Base-by-base conservation (phyloP, 768 basidiomycete genomes). In the Suillus subalutaceus region DNA sequence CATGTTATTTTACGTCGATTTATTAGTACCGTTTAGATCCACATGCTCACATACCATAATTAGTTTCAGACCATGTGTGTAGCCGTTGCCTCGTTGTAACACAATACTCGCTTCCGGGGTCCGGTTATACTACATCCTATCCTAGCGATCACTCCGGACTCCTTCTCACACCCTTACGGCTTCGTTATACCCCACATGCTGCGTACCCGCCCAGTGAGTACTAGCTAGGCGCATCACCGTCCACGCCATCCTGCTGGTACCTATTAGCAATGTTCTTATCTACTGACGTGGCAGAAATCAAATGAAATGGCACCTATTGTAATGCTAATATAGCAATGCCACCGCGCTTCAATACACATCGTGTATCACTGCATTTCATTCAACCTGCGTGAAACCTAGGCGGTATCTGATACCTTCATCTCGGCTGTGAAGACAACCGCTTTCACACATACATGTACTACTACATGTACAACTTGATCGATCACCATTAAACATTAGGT, bases 31-130 rank as follows among this genome's bases (percentile, higher is more conserved):
- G 23, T 26, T 26, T 23, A 50, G 12, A 13, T 15, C 48, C 48
- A 50, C 48, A 50, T 50, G 48, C 48, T 50, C 48, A n/a, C 23
- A 50, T 50, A 23, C 48, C 48, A 50, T 50, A 50, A 50, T 50
- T 50, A 50, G 48, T 26, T 15, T 15, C 12, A 50, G 48, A 50
- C 48, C 48, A 50, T 50, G 48, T 20, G 43, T 44, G 2, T 12
- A 35, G 35, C 35, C 35, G 16, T 43, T 43, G 44, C 44, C 44
- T 44, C 20, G 44, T 44, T 44, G 20, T 40, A 40, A 40, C 12
- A 38, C 32, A 38, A 38, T 40, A 44, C 10, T 46, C 46, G 46
- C 46, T 46, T 46, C 46, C 44, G 44, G 20, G 20, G 16, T 46
- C 43, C 43, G 18, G 18, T 32, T 32, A 32, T 32, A 32, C 32